These are phyloP conservation scores for Yamadazyma epiphylla DNA, from an alignment of 1,139 yeast genomes.

Conservation along the genomic window DNA sequence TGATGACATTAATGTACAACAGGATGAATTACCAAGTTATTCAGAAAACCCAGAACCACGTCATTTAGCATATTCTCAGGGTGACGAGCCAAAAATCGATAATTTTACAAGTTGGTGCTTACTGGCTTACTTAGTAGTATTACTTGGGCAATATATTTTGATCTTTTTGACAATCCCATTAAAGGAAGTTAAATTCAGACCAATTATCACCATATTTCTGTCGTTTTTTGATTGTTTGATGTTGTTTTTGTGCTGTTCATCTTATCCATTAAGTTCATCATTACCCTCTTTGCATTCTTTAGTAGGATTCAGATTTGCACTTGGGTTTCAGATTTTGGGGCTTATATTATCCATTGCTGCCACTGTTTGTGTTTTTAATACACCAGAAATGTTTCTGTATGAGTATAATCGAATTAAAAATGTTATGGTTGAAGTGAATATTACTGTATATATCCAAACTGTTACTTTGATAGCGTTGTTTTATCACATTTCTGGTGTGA, in stretches of 20 bases:
- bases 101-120: conserved; percentile 19
- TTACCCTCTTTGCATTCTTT: conserved; percentile 17
- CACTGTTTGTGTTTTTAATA: conserved; percentile 17
- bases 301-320: conserved; percentile 16
- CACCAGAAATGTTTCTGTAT: conserved; percentile 22
- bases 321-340: conserved; percentile 20
- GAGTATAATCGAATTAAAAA: conserved; percentile 14
- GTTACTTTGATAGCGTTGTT: conserved; percentile 12
- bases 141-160: conserved; percentile 35
- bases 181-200: conserved; percentile 39
- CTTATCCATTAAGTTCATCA: conserved; percentile 10
- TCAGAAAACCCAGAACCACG: too few species aligned
- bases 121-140: conserved; percentile 23
- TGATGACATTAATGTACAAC: too few species aligned
- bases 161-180: conserved; percentile 41
- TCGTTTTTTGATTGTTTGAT: conserved; percentile 23
- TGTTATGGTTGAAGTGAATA: conserved; percentile 16
- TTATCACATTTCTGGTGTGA: conserved; percentile 13
- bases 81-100: too few species aligned
- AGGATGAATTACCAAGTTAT: too few species aligned
- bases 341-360: conserved; percentile 17
- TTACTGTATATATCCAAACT: conserved; percentile 19
- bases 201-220: conserved; percentile 25
- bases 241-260: conserved; percentile 20
- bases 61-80: too few species aligned